These are phyloP conservation scores for Malus domestica DNA, from an alignment of 306 rosid genomes.

Conservation along the genomic window DNA sequence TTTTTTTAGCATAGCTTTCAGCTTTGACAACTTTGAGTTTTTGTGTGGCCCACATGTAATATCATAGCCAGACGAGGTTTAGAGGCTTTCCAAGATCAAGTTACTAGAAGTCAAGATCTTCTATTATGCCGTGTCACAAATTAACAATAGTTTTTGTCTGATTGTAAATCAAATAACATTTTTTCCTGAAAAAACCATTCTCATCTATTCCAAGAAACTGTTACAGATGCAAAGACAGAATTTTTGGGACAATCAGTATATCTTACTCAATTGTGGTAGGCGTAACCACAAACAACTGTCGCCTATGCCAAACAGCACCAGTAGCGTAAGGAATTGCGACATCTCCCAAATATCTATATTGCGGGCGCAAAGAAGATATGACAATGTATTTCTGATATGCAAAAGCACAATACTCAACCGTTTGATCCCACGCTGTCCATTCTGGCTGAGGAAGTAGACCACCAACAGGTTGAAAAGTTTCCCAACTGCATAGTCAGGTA, in stretches of 20 bases:
- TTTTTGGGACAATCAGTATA: conserved; percentile 9
- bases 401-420: conserved; percentile 94
- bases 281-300: conserved; percentile 90
- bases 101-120: not conserved
- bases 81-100: not conserved
- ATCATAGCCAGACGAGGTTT: not conserved
- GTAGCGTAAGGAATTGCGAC: conserved; percentile 93
- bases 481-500: conserved; percentile 64
- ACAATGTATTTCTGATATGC: conserved; percentile 87
- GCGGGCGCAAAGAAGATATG: conserved; percentile 94
- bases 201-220: not conserved
- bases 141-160: not conserved
- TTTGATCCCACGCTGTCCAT: conserved; percentile 99
- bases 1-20: not conserved
- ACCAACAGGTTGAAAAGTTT: conserved; percentile 95
- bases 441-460: conserved; percentile 98
- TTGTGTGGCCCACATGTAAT: not conserved
- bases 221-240: not conserved
- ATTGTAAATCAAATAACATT: not conserved
- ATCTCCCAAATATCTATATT: conserved; percentile 91
- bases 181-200: not conserved
- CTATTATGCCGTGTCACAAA: not conserved
- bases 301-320: conserved; percentile 92
- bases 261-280: conserved; percentile 97
- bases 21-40: not conserved